phyloP scores from a whole-genome alignment of 495 filamentous ascomycete genomes.

The Hypoxylon subgilvum region DNA sequence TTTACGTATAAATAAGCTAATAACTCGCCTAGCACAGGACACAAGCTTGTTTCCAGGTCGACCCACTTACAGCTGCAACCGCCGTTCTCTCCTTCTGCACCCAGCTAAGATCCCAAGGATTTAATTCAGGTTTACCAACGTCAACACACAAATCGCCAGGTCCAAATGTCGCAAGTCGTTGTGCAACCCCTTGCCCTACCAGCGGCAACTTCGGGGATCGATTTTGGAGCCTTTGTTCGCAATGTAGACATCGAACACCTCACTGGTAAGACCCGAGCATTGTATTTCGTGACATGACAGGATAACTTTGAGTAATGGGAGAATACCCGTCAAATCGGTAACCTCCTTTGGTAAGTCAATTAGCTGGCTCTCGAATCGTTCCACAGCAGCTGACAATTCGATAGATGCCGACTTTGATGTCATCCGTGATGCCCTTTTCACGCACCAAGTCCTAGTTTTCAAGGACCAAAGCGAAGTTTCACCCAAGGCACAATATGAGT shows the following conservation, averaged over 20 bases:
- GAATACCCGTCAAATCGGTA: conserved; percentile 63
- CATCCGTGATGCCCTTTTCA: conserved; percentile 67
- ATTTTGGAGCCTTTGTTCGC: conserved; percentile 65
- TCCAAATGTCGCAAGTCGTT: conserved; percentile 24
- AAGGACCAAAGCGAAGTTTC: conserved; percentile 67
- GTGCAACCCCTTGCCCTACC: conserved; percentile 53
- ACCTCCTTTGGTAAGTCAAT: conserved; percentile 57
- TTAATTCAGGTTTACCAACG: no score
- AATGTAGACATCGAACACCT: conserved; percentile 66
- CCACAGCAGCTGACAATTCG: neutral
- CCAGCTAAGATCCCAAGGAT: no score
- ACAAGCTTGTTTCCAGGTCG: no score
- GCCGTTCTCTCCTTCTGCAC: no score
- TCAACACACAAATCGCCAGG: no score
- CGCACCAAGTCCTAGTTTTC: conserved; percentile 68
- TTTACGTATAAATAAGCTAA: no score
- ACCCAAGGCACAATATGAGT: conserved; percentile 70
- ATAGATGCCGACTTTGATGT: conserved; percentile 64
- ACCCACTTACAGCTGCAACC: no score
- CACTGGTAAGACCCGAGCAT: conserved; percentile 53
- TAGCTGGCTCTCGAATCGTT: neutral
- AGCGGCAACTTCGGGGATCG: conserved; percentile 48
- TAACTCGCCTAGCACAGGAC: no score
- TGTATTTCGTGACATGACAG: conserved; percentile 13
- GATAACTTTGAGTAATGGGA: conserved; percentile 38